These are phyloP conservation scores for Backusella morwellensis DNA, from an alignment of 192 early-diverging fungal genomes.

Conservation along the genomic window DNA sequence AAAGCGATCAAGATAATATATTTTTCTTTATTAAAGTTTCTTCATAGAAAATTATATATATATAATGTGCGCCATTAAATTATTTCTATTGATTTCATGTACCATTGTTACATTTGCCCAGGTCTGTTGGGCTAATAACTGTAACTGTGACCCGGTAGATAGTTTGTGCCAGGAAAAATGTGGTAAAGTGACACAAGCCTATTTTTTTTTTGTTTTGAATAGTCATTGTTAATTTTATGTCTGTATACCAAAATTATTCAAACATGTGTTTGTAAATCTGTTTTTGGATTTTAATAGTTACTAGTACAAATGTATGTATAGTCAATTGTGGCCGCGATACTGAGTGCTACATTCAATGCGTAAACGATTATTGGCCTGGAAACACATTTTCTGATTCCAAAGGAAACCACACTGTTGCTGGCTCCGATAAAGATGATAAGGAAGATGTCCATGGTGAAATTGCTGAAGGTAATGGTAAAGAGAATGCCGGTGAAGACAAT, in stretches of 20 bases:
- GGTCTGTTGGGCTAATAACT: not conserved
- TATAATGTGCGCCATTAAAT: conserved; percentile 4
- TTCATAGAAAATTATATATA: conserved; percentile 3
- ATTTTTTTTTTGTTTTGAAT: not conserved
- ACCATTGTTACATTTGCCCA: conserved; percentile 3
- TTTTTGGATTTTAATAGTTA: not conserved
- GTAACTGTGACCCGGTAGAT: conserved; percentile 8
- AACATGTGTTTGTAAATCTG: not conserved
- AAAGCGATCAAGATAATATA: not conserved
- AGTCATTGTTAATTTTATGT: not conserved
- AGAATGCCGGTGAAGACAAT: not conserved
- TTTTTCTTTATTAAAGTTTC: not conserved
- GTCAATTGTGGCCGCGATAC: not conserved
- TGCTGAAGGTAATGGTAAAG: not conserved
- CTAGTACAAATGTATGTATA: not conserved
- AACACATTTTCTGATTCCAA: not conserved
- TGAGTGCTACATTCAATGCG: not conserved
- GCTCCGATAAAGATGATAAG: not conserved
- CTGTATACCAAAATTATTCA: not conserved
- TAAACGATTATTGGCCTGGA: conserved; percentile 9
- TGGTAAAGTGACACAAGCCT: conserved; percentile 6
- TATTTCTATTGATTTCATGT: conserved; percentile 7
- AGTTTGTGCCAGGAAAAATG: not conserved
- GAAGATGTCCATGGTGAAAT: not conserved
- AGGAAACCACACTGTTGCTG: not conserved